phyloP scores from a whole-genome alignment of 192 early-diverging fungal species.

The Backusella tarrabulga region DNA sequence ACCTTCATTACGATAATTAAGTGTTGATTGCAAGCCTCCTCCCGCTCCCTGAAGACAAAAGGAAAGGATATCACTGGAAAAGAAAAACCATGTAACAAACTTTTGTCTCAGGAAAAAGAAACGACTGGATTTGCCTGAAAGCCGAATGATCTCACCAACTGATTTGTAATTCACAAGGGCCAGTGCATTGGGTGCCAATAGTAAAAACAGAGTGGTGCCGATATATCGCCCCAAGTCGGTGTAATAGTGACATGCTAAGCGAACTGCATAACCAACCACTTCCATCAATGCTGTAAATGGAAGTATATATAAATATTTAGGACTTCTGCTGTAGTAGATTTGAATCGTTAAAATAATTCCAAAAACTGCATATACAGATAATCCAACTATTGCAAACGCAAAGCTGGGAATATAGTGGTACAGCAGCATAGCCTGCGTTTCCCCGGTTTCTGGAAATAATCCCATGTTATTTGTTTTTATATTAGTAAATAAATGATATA shows the following conservation, averaged over 20 bases:
- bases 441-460: background rate
- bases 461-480: background rate
- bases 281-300: constrained; percentile 38
- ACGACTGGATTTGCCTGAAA: background rate
- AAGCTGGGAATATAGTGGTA: background rate
- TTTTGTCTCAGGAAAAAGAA: constrained; percentile 33
- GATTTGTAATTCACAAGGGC: constrained; percentile 49
- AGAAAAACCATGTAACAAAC: constrained; percentile 50
- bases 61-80: constrained; percentile 45
- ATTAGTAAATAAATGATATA: background rate
- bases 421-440: background rate
- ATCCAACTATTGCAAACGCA: background rate
- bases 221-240: constrained; percentile 38
- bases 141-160: constrained; percentile 34
- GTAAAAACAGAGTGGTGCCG: constrained; percentile 36
- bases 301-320: constrained; percentile 6
- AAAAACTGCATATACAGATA: background rate
- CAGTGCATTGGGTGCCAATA: constrained; percentile 47
- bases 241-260: constrained; percentile 35
- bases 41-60: constrained; percentile 36
- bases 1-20: background rate
- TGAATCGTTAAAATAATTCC: background rate
- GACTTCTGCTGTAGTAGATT: background rate
- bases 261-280: constrained; percentile 37
- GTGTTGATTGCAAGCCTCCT: background rate